Evolutionary conservation across 192 early-diverging fungal species (phyloP), one percentile per base, ranked within the genome.

Genomic region (Coemansia erecta): DNA sequence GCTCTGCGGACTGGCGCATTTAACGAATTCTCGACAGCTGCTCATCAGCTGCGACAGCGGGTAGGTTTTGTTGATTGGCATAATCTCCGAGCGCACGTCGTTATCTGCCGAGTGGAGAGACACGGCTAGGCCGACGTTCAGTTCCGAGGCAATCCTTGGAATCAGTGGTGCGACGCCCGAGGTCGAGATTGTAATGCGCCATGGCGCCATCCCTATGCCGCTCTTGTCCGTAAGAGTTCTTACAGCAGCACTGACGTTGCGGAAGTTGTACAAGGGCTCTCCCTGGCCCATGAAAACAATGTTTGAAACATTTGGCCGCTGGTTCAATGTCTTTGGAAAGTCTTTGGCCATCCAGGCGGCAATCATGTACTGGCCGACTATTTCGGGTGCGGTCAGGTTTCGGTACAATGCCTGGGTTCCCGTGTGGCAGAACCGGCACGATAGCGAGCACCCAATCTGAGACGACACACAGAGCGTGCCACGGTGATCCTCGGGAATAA

Each of bases 221-320:
- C 77, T 63, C 31, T 70, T 65, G 62, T 85, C 78, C 26, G 85
- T 90, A 21, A 90, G 60, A 23, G 86, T 69, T 5, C 68, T 56
- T 42, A 87, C 72, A 2, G 86, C 85, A 17, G 79, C 73, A 50
- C 82, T 83, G 17, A 87, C 84, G 44, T 85, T 83, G 66, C 83
- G 82, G 53, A 85, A 92, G 68, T 96, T 96, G 68, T 89, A 88
- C 15, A 94, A 66, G 1, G 94, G 94, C 63, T 96, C 94, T 12
- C 92, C 93, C 70, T 93, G 91, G 22, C 93, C 93, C 94, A 96
- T 96, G 58, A 92, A 90, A 0, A 96, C 94, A 53, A 94, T 85
- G 69, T 96, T 96, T 19, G 83, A 84, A 17, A 93, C 72, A 2
- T 52, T 77, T 23, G 55, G 66, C 37, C 85, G 78, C 42, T 81